Evolutionary conservation across 78 protist genomes (phyloP), one percentile per base, ranked within the genome.

Genomic region (Capsaspora owczarzaki): DNA sequence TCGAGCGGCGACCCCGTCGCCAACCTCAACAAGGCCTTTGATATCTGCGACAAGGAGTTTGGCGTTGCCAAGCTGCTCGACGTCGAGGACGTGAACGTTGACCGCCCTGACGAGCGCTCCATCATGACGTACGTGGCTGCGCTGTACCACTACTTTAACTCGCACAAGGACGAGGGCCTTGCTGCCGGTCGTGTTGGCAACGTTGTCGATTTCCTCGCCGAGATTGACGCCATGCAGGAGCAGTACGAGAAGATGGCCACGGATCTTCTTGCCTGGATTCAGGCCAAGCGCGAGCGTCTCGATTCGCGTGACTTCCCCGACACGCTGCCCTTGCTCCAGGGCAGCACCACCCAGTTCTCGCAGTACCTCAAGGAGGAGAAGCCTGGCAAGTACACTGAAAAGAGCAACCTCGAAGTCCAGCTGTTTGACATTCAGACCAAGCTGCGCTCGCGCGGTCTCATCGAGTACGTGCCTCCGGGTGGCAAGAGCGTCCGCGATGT

Each of bases 91-190:
- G 35, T n/a, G 23, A 60, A 44, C 8, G 60, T 41, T 1, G 60
- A 44, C 41, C 42, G 63, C 19, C 90, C 90, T 23, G 94, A 90
- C 80, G 94, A 88, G 68, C 80, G 77, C 38, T 86, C 89, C 2
- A 74, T 90, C 40, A 90, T 90, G 92, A 88, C 92, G 38, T 88
- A 82, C 53, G 81, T 88, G 14, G 81, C 89, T 19, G 29, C 10
- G 31, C 84, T 38, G 83, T 89, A 75, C 87, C 69, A 89, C 81
- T 35, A 46, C 63, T 63, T 63, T 63, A 41, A 6, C n/a, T 22
- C 6, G 23, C 27, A 33, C 42, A 29, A 63, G 41, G 43, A 63
- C 23, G 43, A 8, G 25, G 72, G 33, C 25, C 49, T 69, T 22
- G 49, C 40, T 22, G 38, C n/a, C 43, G 41, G 41, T 43, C 75